phyloP scores from a whole-genome alignment of 2,329 filamentous ascomycete species.

The Fusarium hostae region DNA sequence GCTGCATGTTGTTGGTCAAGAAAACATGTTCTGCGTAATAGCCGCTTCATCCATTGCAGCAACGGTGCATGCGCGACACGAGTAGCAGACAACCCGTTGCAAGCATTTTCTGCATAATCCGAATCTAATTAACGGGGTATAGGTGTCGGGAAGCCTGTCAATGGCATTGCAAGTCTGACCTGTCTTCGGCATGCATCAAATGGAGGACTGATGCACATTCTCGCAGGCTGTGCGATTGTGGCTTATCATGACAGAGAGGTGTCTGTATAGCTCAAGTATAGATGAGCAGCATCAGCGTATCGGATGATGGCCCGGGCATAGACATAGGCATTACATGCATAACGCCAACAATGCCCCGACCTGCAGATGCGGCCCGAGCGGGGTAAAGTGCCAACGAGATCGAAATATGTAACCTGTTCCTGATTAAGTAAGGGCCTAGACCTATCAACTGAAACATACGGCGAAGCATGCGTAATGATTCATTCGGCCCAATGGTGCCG shows the following conservation, averaged over 20 bases:
- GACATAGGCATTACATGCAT: background rate
- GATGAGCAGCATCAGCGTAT: background rate
- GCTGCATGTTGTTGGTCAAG: accelerated
- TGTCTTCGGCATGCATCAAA: background rate
- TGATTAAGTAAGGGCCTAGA: background rate
- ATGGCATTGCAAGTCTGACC: background rate
- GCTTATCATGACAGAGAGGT: too few relatives aligned
- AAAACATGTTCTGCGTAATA: background rate
- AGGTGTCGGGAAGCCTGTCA: accelerated
- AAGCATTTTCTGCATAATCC: background rate
- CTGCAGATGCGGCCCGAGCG: background rate
- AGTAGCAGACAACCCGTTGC: background rate
- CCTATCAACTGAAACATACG: background rate
- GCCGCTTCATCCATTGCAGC: accelerated
- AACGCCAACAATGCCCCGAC: background rate
- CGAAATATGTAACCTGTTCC: background rate
- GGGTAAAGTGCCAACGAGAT: background rate
- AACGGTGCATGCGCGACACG: accelerated
- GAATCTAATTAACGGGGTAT: background rate
- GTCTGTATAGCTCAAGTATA: background rate
- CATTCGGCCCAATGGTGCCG: background rate
- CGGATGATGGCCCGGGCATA: background rate
- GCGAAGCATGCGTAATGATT: background rate
- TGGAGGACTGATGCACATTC: background rate
- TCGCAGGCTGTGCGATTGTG: too few relatives aligned